Percentiles rank a stretch among this genome's conserved stretches.
Evolutionary conservation across 441 rosid species (phyloP).

Genomic region (Jatropha multifida): DNA sequence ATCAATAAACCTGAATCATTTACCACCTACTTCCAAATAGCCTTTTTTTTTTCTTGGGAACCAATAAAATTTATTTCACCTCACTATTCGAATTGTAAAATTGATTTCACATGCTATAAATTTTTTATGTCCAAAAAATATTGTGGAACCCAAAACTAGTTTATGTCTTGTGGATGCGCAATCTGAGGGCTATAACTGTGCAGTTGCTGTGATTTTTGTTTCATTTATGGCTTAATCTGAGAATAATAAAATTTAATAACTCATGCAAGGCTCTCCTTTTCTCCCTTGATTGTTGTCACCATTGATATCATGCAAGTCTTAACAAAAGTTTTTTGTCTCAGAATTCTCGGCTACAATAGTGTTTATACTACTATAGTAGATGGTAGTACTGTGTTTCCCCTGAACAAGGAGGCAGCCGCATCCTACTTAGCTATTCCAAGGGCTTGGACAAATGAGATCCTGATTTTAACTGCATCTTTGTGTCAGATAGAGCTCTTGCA

Average conservation of each 20-base stretch:
- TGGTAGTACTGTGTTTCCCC: not conserved
- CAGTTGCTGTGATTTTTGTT: not conserved
- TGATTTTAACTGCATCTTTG: not conserved
- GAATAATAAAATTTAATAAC: not conserved
- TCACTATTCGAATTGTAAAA: not conserved
- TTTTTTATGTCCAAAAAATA: not conserved
- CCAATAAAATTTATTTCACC: not conserved
- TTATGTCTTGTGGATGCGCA: not conserved
- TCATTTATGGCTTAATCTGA: not conserved
- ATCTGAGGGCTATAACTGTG: not conserved
- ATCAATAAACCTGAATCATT: not conserved
- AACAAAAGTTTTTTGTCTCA: constrained; percentile 5
- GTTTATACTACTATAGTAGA: not conserved
- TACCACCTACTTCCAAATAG: not conserved
- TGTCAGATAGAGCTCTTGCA: not conserved
- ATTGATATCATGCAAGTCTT: not conserved
- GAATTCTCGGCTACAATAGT: not conserved
- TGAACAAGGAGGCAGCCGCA: not conserved
- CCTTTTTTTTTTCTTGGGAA: too few species aligned
- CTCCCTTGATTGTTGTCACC: too few species aligned
- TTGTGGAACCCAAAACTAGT: not conserved
- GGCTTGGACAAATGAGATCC: not conserved
- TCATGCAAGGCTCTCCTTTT: not conserved
- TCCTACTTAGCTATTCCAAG: not conserved
- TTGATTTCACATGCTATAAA: not conserved